Evolutionary conservation across 2,329 filamentous ascomycete species (phyloP), one percentile per base, ranked within the genome.

Genomic region (Herpotrichia juniperi): DNA sequence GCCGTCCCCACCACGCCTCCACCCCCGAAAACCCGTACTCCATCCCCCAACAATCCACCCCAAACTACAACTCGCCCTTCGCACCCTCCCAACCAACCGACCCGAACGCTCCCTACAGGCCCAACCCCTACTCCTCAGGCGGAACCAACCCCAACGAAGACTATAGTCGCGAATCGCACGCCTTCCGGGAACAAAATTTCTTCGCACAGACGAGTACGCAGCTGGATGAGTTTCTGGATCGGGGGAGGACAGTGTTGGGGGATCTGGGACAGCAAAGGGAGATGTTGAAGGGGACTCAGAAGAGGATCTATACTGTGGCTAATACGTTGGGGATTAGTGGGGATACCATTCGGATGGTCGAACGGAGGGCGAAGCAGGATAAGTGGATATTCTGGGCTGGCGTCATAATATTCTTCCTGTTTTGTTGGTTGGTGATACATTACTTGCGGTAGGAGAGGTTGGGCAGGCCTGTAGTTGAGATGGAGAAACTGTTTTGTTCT

Each of bases 361-460:
- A 97, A 77, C 79, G 94, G 62, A 82, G 94, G 57, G 92, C 94
- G 45, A 89, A 87, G 73, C 90, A 97, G 79, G 94, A 99, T 73
- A 97, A 97, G 77, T 97, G 93, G 92, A 96, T 99, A 30, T 99
- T 99, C 73, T 90, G 89, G 82, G 89, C 80, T 0, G 92, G 94
- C 0, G 91, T 93, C 2, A 75, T 96, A 4, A 75, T 94, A 30
- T 99, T 99, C 74, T 90, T 97, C 66, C 69, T 84, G 31, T 99
- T 99, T 71, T 96, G 93, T 74, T 97, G 91, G 86, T 77, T 94
- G 58, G 92, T 96, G 50, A 71, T 99, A 69, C 89, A 93, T 75
- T 97, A 85, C 71, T 74, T 99, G 75, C 80, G 90, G 71, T 93
- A 51, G 50, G 19, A 21, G 21, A 11, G 22, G n/a, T 5, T 8